phyloP scores from a whole-genome alignment of 345 rosid genomes.

The Cardamine chenopodiifolia region DNA sequence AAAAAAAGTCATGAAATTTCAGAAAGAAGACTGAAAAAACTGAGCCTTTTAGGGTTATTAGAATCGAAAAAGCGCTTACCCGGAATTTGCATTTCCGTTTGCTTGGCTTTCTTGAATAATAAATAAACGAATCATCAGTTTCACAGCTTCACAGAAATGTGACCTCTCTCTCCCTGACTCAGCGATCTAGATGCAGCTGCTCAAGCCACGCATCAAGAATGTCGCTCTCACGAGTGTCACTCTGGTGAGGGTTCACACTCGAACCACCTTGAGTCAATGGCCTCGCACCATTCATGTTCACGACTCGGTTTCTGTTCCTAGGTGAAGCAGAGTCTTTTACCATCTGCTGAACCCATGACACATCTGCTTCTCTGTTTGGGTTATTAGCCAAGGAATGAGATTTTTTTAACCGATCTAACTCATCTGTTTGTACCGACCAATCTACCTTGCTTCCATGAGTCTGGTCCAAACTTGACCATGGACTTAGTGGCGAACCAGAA shows the following conservation, averaged over 20 bases:
- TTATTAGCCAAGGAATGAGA: slow-evolving; percentile 56
- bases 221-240: slow-evolving; percentile 50
- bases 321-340: slow-evolving; percentile 74
- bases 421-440: slow-evolving; percentile 66
- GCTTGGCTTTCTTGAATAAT: slow-evolving; percentile 34
- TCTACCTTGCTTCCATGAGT: slow-evolving; percentile 64
- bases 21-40: slow-evolving; percentile 39
- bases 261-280: slow-evolving; percentile 44
- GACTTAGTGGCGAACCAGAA: slow-evolving; percentile 63
- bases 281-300: slow-evolving; percentile 41
- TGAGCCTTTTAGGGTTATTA: slow-evolving; percentile 36
- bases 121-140: slow-evolving; percentile 45
- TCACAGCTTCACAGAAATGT: slow-evolving; percentile 40
- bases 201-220: slow-evolving; percentile 72
- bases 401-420: slow-evolving; percentile 52
- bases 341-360: slow-evolving; percentile 80
- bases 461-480: slow-evolving; percentile 89
- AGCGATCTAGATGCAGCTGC: slow-evolving; percentile 77
- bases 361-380: slow-evolving; percentile 69
- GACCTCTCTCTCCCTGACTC: slow-evolving; percentile 62
- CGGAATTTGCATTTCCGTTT: slow-evolving; percentile 23
- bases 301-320: slow-evolving; percentile 45
- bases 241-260: slow-evolving; percentile 40
- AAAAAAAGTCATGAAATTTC: slow-evolving; percentile 17
- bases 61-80: slow-evolving; percentile 40